These are phyloP conservation scores for Dryas drummondii DNA, from an alignment of 306 rosid genomes.

Conservation along the genomic window DNA sequence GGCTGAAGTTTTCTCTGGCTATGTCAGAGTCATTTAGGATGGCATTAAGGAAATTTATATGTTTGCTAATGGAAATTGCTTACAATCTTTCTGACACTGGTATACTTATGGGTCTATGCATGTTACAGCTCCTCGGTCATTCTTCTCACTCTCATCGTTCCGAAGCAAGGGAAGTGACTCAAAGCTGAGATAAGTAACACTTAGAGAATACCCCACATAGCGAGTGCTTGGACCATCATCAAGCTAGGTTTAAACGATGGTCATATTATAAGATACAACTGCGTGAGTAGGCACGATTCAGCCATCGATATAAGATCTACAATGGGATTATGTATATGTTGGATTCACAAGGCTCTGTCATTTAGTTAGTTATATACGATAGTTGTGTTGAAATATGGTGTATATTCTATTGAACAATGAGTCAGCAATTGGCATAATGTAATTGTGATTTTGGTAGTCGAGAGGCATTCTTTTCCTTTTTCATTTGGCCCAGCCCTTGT, in stretches of 20 bases:
- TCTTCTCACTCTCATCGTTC: constrained; percentile 88
- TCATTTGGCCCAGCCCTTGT: constrained; percentile 31
- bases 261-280: constrained; percentile 37
- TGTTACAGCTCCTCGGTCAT: constrained; percentile 87
- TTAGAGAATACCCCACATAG: constrained; percentile 15
- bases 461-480: constrained; percentile 52
- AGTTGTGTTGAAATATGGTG: constrained; percentile 66
- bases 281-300: constrained; percentile 48
- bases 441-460: constrained; percentile 75
- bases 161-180: constrained; percentile 95
- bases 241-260: constrained; percentile 54
- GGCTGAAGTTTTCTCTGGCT: background rate
- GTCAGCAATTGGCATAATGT: constrained; percentile 52
- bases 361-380: constrained; percentile 56
- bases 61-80: constrained; percentile 5
- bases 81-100: constrained; percentile 25
- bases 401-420: constrained; percentile 51
- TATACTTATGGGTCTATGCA: constrained; percentile 18
- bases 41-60: background rate
- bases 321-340: constrained; percentile 61
- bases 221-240: constrained; percentile 42
- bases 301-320: constrained; percentile 45
- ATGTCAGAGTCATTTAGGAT: constrained; percentile 18
- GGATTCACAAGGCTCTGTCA: constrained; percentile 53
- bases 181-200: constrained; percentile 65